A percentile compares a stretch with the other conserved stretches of the same genome.
Evolutionary conservation across 164 flowering plant genomes (phyloP).

Genomic region (Nymphaea colorata): DNA sequence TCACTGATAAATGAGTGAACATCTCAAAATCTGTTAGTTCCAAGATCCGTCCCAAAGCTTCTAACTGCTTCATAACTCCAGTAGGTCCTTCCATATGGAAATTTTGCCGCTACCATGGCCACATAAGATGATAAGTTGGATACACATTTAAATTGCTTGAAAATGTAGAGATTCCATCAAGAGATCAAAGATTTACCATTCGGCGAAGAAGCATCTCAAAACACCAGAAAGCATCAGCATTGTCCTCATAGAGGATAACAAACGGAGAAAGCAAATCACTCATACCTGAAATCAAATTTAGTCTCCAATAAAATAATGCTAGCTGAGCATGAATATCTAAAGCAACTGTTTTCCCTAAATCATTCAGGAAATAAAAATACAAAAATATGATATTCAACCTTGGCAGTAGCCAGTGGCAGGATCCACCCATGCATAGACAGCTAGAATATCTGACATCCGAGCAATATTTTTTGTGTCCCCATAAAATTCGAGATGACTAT

Average conservation of each 20-base stretch:
- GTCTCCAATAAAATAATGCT: no score
- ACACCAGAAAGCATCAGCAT: slow-evolving; percentile 98
- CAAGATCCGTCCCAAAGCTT: slow-evolving; percentile 61
- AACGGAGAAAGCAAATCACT: slow-evolving; percentile 89
- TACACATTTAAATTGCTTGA: neutral
- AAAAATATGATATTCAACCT: slow-evolving; percentile 30
- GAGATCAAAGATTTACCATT: slow-evolving; percentile 43
- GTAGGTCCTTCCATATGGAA: slow-evolving; percentile 88
- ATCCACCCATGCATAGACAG: slow-evolving; percentile 96
- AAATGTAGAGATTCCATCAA: neutral
- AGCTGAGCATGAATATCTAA: no score
- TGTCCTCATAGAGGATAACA: slow-evolving; percentile 78
- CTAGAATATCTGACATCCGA: slow-evolving; percentile 93
- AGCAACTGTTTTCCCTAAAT: neutral
- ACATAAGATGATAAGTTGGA: neutral
- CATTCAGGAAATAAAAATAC: neutral
- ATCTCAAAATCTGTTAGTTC: slow-evolving; percentile 65
- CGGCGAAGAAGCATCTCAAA: slow-evolving; percentile 93
- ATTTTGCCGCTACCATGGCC: slow-evolving; percentile 60
- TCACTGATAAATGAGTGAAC: slow-evolving; percentile 52
- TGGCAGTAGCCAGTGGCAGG: slow-evolving; percentile 93
- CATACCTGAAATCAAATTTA: slow-evolving; percentile 41
- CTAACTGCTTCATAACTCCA: slow-evolving; percentile 81
- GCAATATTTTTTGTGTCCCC: slow-evolving; percentile 69
- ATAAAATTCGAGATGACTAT: slow-evolving; percentile 83